Conservation (phyloP, 257 asterid genomes). For the Buddleja alternifolia region DNA sequence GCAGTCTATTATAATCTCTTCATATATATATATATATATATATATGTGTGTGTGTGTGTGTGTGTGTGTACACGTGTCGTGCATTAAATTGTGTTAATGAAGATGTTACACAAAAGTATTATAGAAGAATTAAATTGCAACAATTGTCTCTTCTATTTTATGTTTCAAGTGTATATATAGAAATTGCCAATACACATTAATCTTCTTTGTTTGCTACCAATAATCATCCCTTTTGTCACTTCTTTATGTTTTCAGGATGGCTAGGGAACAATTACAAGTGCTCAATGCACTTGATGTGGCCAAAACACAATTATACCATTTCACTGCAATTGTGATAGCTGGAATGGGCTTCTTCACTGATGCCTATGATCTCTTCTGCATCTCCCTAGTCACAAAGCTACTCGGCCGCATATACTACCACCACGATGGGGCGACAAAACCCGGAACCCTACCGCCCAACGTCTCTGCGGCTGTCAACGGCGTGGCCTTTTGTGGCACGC, state of each 20-base stretch:
- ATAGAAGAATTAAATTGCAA: no score
- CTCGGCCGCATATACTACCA: constrained; percentile 64
- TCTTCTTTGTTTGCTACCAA: neutral
- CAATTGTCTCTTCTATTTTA: no score
- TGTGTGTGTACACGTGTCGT: no score
- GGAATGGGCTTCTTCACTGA: constrained; percentile 84
- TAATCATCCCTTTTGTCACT: neutral
- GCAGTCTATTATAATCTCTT: no score
- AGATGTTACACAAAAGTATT: no score
- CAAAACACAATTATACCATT: constrained; percentile 63
- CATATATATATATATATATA: no score
- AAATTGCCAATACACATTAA: neutral
- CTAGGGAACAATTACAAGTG: constrained; percentile 48
- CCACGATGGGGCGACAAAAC: constrained; percentile 31
- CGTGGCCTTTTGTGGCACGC: constrained; percentile 51
- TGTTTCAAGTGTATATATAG: neutral
- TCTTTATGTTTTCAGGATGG: constrained; percentile 34
- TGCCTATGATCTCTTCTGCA: constrained; percentile 67
- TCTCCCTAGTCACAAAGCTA: constrained; percentile 48
- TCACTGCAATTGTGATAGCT: constrained; percentile 69
- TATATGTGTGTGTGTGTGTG: no score
- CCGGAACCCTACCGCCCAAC: constrained; percentile 40
- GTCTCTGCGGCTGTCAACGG: constrained; percentile 50
- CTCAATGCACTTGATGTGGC: constrained; percentile 70
- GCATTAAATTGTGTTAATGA: no score